Base-by-base conservation (phyloP, 2,329 filamentous ascomycete species). In the Scedosporium boydii region DNA sequence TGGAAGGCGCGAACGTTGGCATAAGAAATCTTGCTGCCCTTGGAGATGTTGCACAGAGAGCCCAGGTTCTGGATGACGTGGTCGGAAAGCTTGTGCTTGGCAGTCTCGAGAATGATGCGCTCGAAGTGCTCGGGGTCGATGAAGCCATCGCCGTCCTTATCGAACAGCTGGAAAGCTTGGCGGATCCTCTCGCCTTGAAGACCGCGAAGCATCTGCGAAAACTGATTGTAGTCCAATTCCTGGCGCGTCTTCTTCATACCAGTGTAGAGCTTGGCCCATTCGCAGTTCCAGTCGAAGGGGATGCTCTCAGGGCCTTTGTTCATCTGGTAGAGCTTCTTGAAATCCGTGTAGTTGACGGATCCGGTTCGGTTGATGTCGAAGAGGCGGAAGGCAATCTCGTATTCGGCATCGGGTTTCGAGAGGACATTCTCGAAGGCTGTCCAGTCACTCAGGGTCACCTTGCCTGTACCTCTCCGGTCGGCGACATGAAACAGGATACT, bases 1-100 rank as follows among this genome's bases (percentile, higher is more conserved):
- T 96, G 93, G 80, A 99, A 99, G 44, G 95, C 95, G 67, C 95
- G 87, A 38, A 99, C 95, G 72, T 96, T 97, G 73, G 95, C 92
- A 73, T 99, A 99, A 6, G 93, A 97, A 69, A 99, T 95, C 78
- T 96, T 96, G 80, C 87, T 95, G 65, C 91, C 88, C 41, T 87
- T 82, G 6, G 91, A 91, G 74, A 98, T 96, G 77, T 97, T 97
- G 84, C 93, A 98, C 48, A 99, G 84, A 0, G 92, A 95, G 66
- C 90, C 87, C 57, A 99, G 84, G 76, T 98, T 93, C 68, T 93
- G 87, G 59, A 99, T 82, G 51, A 99, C 81, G 75, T 99, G 93
- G 76, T 99, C 95, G 0, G 93, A 98, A 65, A 99, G 87, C 84
- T 99, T 99, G 81, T 99, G 95, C 71, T 85, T 88, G 16, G 93